A percentile compares a stretch with the other conserved stretches of the same genome.
phyloP scores from a whole-genome alignment of 2,329 filamentous ascomycete genomes.

The Trichoderma sp. region DNA sequence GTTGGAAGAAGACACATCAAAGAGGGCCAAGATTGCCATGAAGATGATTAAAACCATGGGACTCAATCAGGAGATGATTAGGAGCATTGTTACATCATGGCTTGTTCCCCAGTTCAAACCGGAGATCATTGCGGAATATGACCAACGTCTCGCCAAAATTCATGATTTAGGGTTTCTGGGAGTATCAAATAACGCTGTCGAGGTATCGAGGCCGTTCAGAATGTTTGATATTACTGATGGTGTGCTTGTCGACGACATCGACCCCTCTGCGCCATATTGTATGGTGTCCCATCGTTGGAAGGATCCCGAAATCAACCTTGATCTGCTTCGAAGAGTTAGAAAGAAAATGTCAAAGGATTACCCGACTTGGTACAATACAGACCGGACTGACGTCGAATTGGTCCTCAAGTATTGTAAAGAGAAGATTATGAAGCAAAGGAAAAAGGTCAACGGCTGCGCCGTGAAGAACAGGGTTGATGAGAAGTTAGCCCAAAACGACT shows the following conservation, averaged over 20 bases:
- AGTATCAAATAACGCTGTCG: background rate
- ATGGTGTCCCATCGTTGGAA: constrained; percentile 29
- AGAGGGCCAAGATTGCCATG: constrained; percentile 4
- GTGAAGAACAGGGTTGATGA: constrained; percentile 11
- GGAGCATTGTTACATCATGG: constrained; percentile 25
- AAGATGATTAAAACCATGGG: constrained; percentile 22
- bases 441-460: constrained; percentile 14
- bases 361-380: constrained; percentile 2
- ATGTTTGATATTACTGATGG: constrained; percentile 23
- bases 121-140: constrained; percentile 1
- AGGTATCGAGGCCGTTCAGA: constrained; percentile 8
- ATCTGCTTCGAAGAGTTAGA: constrained; percentile 1
- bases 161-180: constrained; percentile 25
- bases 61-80: constrained; percentile 20
- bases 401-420: constrained; percentile 20
- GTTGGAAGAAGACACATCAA: constrained; percentile 17
- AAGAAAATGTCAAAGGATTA: background rate
- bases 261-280: constrained; percentile 19
- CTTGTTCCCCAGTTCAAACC: constrained; percentile 27
- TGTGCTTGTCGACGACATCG: constrained; percentile 16
- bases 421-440: background rate
- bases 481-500: constrained; percentile 2
- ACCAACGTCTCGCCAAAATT: background rate
- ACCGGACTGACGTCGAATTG: constrained; percentile 19
- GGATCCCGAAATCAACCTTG: constrained; percentile 18